Base-by-base conservation (phyloP, 208 protist genomes). In the Strigomonas culicis region DNA sequence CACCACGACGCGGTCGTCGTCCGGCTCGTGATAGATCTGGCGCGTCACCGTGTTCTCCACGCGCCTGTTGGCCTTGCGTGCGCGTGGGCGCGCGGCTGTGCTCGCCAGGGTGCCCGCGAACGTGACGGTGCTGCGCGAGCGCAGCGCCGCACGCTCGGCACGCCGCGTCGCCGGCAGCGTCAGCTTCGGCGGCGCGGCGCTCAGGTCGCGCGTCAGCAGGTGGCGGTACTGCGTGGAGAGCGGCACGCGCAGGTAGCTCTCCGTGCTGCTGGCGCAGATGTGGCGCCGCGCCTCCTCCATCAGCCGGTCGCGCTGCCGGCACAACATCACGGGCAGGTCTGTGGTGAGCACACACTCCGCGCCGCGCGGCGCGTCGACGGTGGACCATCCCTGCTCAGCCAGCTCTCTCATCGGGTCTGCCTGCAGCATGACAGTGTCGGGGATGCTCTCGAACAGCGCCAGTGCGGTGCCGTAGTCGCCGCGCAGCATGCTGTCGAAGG, bases 401-500 rank as follows among this genome's bases (percentile, higher is more conserved):
- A n/a, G 47, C 50, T 19, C 47, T 25, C 47, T 27, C 39, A 19
- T 3, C 1, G 11, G 25, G 25, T 30, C 25, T 15, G 56, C 55
- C 64, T 47, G 43, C 44, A 51, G 52, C 55, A 63, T 51, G 39
- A 70, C 55, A 2, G 59, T 52, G 19, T 22, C 51, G 7, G 50
- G 41, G 43, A 66, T 58, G 17, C 30, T 41, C 25, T 73, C 66
- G 25, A 68, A 56, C 31, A 41, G 56, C 0, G 31, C 19, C 61
- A 80, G 43, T 31, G 75, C 75, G 4, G 31, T n/a, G 24, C 19
- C 19, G 62, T 73, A 80, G 36, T 72, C 56, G 31, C 65, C 61
- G 11, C 25, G 36, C 47, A 59, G 25, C 65, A 75, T 72, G 36
- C 25, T 28, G 11, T 36, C 41, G 61, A 70, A 72, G 50, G 69